Evolutionary conservation across 2,329 filamentous ascomycete genomes (phyloP).

Genomic region (Fusarium agapanthi): DNA sequence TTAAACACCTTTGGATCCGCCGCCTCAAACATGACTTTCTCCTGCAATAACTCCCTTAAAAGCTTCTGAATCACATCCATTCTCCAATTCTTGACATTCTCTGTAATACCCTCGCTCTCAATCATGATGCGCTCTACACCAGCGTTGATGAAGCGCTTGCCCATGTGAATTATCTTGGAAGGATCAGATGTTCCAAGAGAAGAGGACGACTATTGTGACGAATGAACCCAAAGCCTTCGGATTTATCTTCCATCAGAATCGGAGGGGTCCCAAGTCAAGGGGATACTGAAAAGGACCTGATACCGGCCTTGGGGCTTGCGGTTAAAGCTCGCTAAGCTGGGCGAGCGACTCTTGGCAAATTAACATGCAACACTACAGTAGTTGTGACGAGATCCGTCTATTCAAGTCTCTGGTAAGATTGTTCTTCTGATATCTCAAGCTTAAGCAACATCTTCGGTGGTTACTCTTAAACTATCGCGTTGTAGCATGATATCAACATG

Average conservation of each 20-base stretch:
- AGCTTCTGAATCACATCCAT: constrained; percentile 64
- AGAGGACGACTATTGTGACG: constrained; percentile 56
- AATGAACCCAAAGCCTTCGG: constrained; percentile 46
- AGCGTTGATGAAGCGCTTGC: constrained; percentile 57
- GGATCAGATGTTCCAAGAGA: background rate
- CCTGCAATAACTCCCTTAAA: constrained; percentile 58
- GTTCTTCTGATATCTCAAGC: background rate
- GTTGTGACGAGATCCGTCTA: rapidly evolving
- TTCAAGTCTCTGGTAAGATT: background rate
- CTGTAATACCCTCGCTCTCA: constrained; percentile 67
- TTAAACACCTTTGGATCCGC: constrained; percentile 64
- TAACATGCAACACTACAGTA: background rate
- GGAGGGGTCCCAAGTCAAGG: background rate
- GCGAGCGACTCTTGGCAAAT: background rate
- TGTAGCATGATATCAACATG: constrained; percentile 11
- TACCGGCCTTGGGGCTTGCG: background rate
- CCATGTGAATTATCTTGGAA: constrained; percentile 50
- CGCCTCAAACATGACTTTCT: constrained; percentile 67
- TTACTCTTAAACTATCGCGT: background rate
- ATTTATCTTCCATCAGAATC: constrained; percentile 1
- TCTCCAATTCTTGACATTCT: constrained; percentile 63
- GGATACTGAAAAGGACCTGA: background rate
- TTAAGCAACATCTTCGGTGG: no score
- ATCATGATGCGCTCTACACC: constrained; percentile 67
- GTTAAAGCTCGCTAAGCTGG: background rate